Evolutionary conservation across 495 filamentous ascomycete species (phyloP), one percentile per base, ranked within the genome.

Genomic region (Lineolata rhizophorae): DNA sequence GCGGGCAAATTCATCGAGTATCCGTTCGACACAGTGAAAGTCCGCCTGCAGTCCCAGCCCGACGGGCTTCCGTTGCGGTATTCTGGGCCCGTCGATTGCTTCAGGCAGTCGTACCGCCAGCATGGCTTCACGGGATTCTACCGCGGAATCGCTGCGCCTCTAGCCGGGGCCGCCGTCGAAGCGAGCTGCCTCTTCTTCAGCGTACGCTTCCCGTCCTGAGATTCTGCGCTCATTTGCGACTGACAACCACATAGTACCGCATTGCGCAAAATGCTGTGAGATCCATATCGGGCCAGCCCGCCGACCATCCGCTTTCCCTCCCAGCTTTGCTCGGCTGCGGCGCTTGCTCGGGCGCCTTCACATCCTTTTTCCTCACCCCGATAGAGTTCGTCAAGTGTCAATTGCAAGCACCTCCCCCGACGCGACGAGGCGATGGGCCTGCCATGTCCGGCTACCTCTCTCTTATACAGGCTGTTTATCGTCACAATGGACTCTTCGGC

Each of bases 301-400:
- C 67, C 2, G 58, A 60, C 15, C 36, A 47, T 11, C 49, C 60
- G 1, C 60, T 94, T 1, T 72, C 80, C 0, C 60, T 93, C n/a
- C 48, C 60, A 2, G 77, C 71, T 1, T 54, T 94, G 1, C 55
- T 81, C 43, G 53, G 71, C 20, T 77, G 75, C 24, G 90, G 90
- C 26, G 82, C 73, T 13, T 70, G 73, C 17, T 71, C 80, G 10
- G 90, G 90, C n/a, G 81, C 78, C 14, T 71, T 93, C 44, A 93
- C 90, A 1, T 84, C 77, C 2, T 56, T 95, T 20, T 61, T 90
- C 20, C 67, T 99, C 29, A 99, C 90, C 0, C 90, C 90, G 0
- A 81, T 99, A 34, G 90, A 99, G 50, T 65, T 99, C 29, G 74
- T 99, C 46, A 99, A 99, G 54, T 99, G 90, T 64, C 85, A 85